Base-by-base conservation (phyloP, 129 eudicot species). In the Chrysanthemum lavandulifolium region DNA sequence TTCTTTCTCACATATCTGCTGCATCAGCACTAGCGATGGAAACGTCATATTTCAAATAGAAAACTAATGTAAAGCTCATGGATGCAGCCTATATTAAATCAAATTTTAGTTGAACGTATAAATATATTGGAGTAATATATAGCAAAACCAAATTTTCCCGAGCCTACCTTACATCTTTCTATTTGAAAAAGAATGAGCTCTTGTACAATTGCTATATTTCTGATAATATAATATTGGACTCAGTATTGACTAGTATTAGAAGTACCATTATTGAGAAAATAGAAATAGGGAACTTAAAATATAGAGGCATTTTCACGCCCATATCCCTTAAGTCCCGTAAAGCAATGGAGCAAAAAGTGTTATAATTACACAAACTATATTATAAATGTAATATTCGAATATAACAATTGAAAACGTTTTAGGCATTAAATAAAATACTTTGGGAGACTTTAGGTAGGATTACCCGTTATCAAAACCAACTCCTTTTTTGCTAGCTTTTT, bases 21-120 rank as follows among this genome's bases (percentile, higher is more conserved):
- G 98, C 96, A 81, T 96, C 98, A 76, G 96, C 96, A 52, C 95
- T 87, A 48, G 96, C 98, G 67, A 93, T 73, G 54, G 95, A 78
- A 29, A 89, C 82, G 79, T 93, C 98, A 72, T 93, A 96, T 66
- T 82, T 89, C 40, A 93, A 81, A 19, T 19, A 19, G 81, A 93
- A 83, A 73, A 87, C 96, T 18, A 96, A 87, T 73, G 98, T 93
- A 65, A 93, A 81, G 72, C 92, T 93, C 90, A 78, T 86, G 23
- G 98, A 84, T 79, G 85, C 85, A 82, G 86, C 88, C 21, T 19
- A 96, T 92, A 70, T 12, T 11, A 31, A 72, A 18, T 2, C 8
- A 45, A 43, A 16, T 31, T 45, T 75, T 61, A 75, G 71, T 59
- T 19, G 6, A 61, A 13, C 58, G 54, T 45, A 61, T 62, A 2